Conservation (phyloP, 306 rosid species). For the Pyrus betulifolia region DNA sequence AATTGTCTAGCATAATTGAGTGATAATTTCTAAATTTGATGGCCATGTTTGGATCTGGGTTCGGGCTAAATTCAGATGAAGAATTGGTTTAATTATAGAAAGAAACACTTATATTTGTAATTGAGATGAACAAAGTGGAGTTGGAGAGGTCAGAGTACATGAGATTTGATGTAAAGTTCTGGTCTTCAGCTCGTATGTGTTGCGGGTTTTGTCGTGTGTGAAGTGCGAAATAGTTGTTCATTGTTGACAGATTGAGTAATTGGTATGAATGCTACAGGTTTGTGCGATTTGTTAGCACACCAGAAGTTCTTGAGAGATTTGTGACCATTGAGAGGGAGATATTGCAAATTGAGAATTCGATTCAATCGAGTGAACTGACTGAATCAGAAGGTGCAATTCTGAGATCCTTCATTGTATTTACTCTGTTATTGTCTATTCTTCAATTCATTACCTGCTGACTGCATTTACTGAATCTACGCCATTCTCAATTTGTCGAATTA, state of each 20-base stretch:
- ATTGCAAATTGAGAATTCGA: constrained; percentile 81
- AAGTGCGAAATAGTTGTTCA: not conserved
- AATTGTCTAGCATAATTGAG: not conserved
- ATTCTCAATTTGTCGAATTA: not conserved
- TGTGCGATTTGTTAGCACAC: constrained; percentile 83
- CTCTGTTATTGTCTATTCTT: not conserved
- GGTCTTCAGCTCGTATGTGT: not conserved
- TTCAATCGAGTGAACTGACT: constrained; percentile 49
- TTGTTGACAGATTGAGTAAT: not conserved
- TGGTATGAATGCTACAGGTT: constrained; percentile 46
- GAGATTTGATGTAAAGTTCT: not conserved
- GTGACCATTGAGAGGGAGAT: constrained; percentile 89
- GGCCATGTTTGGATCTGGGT: constrained; percentile 1
- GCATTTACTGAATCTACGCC: not conserved
- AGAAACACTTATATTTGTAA: not conserved
- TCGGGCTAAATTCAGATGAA: not conserved
- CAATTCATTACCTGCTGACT: not conserved
- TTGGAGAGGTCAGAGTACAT: not conserved
- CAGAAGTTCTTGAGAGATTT: constrained; percentile 93
- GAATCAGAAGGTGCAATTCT: constrained; percentile 59
- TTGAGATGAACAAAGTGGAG: not conserved
- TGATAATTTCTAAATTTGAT: not conserved
- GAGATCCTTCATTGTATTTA: constrained; percentile 2
- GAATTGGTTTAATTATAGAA: not conserved
- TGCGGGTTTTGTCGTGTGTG: not conserved